These are phyloP conservation scores for Psilocybe mexicana DNA, from an alignment of 1,284 basidiomycete species.

Conservation along the genomic window DNA sequence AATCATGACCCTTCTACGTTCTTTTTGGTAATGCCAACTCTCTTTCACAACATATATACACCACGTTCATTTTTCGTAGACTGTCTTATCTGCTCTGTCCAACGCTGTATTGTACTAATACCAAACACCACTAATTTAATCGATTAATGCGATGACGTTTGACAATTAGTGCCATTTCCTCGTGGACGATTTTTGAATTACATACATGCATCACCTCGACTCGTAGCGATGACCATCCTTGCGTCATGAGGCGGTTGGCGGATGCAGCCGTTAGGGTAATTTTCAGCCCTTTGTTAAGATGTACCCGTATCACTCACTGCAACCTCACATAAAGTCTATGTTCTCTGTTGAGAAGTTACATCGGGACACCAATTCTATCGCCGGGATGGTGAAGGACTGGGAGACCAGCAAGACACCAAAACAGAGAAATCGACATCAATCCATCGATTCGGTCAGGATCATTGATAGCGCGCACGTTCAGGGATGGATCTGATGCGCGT, in stretches of 20 bases:
- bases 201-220: not conserved
- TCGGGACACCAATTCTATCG: slow-evolving; percentile 3
- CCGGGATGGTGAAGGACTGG: slow-evolving; percentile 5
- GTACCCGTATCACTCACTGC: not conserved
- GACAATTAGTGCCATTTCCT: not conserved
- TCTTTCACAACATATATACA: slow-evolving; percentile 8
- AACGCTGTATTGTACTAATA: slow-evolving; percentile 11
- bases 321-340: not conserved
- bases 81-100: slow-evolving; percentile 11
- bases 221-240: too few species aligned
- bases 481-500: not conserved
- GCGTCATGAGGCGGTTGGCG: too few species aligned
- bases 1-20: slow-evolving; percentile 33
- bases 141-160: not conserved
- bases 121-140: slow-evolving; percentile 9
- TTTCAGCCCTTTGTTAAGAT: not conserved
- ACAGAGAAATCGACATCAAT: slow-evolving; percentile 17
- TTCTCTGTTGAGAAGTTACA: slow-evolving; percentile 8
- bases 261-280: not conserved
- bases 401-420: slow-evolving; percentile 15
- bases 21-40: slow-evolving; percentile 18
- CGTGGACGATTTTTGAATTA: not conserved
- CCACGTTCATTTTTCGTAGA: slow-evolving; percentile 20
- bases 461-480: not conserved
- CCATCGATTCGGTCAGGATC: slow-evolving; percentile 17